Conservation (phyloP, 352 stramenopile genomes). For the Thalassiosira tumida region DNA sequence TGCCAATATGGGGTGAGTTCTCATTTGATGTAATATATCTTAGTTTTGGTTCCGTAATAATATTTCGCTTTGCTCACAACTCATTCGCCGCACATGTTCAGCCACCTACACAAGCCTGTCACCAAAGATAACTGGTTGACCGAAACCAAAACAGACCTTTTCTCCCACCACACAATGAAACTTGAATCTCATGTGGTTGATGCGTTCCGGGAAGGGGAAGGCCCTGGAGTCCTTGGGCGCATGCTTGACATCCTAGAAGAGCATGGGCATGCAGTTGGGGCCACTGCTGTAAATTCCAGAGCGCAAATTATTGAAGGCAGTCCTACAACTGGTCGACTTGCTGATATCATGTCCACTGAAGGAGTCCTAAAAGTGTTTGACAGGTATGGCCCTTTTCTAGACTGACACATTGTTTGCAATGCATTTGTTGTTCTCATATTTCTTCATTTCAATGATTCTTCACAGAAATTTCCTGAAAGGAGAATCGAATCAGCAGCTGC, state of each 20-base stretch:
- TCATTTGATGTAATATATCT: not conserved
- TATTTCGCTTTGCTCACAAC: not conserved
- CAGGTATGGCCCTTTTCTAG: not conserved
- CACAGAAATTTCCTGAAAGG: slow-evolving; percentile 76
- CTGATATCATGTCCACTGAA: slow-evolving; percentile 76
- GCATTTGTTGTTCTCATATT: not conserved
- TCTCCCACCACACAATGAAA: slow-evolving; percentile 86
- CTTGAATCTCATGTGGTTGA: slow-evolving; percentile 79
- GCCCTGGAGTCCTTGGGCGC: slow-evolving; percentile 81
- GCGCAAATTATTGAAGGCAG: slow-evolving; percentile 79
- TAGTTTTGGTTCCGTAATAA: not conserved
- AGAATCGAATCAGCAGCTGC: slow-evolving; percentile 66
- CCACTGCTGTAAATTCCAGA: slow-evolving; percentile 71
- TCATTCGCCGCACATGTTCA: not conserved
- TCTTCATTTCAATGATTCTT: not conserved
- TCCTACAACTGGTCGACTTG: slow-evolving; percentile 70
- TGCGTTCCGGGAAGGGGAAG: slow-evolving; percentile 81
- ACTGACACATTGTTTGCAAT: not conserved
- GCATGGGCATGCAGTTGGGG: slow-evolving; percentile 75
- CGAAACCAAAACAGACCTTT: slow-evolving; percentile 83
- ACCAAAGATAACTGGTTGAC: slow-evolving; percentile 81
- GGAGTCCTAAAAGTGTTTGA: slow-evolving; percentile 75
- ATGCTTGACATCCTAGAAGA: slow-evolving; percentile 82
- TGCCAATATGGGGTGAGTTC: slow-evolving; percentile 59
- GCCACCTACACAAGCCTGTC: slow-evolving; percentile 86